These are phyloP conservation scores for Stachybotrys elegans DNA, from an alignment of 2,329 filamentous ascomycete species.

Conservation along the genomic window DNA sequence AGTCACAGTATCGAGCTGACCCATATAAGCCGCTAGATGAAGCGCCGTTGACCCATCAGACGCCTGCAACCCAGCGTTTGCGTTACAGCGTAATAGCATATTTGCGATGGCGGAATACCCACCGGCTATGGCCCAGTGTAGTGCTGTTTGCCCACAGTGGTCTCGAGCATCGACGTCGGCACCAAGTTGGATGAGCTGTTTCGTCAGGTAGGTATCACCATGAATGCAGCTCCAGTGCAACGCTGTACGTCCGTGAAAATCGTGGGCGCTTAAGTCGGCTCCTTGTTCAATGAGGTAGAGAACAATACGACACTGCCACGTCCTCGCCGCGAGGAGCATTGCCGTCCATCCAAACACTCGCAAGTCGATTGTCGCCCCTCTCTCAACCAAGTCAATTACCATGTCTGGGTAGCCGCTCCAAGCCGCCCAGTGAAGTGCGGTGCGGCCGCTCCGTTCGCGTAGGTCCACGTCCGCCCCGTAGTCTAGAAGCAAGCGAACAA, in stretches of 20 bases:
- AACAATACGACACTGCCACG: slow-evolving; percentile 1
- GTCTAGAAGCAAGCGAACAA: slow-evolving; percentile 7
- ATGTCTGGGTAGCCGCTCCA: slow-evolving; percentile 3
- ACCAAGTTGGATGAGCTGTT: slow-evolving; percentile 1
- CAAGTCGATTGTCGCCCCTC: slow-evolving; percentile 4
- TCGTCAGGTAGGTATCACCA: slow-evolving; percentile 2
- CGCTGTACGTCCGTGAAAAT: slow-evolving; percentile 9
- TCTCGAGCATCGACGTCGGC: slow-evolving; percentile 1
- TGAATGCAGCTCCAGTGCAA: slow-evolving; percentile 10
- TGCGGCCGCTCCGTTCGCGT: slow-evolving; percentile 6
- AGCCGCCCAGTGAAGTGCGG: slow-evolving; percentile 8
- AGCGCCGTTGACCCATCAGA: slow-evolving; percentile 4
- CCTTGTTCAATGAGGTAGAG: slow-evolving; percentile 5
- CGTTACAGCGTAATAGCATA: slow-evolving; percentile 5
- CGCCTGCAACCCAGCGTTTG: slow-evolving; percentile 1
- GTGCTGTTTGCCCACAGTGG: slow-evolving; percentile 4
- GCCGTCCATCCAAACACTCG: slow-evolving; percentile 8
- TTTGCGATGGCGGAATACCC: slow-evolving; percentile 1
- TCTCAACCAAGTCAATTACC: slow-evolving; percentile 4
- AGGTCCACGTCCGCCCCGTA: slow-evolving; percentile 8
- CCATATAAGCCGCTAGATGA: slow-evolving; percentile 4
- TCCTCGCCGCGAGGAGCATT: slow-evolving; percentile 8
- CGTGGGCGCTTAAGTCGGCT: slow-evolving; percentile 7
- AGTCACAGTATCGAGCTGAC: not conserved
- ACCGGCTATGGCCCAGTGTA: slow-evolving; percentile 4